These are phyloP conservation scores for Leccinum subtestaceum DNA, from an alignment of 768 basidiomycete species.

Conservation along the genomic window DNA sequence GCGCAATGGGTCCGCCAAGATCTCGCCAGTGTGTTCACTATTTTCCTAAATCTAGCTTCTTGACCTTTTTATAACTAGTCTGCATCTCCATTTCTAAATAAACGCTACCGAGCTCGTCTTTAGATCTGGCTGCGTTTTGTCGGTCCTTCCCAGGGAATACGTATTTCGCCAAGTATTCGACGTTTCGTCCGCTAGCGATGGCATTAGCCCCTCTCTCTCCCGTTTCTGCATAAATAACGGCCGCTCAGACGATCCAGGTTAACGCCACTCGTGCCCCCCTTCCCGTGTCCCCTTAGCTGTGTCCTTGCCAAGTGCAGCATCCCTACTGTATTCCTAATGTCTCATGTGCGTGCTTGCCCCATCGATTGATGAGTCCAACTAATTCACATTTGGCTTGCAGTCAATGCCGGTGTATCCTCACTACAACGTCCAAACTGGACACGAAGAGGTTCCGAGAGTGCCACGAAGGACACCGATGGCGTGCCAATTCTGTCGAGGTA, in stretches of 20 bases:
- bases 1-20: constrained; percentile 11
- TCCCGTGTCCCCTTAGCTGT: constrained; percentile 5
- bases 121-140: constrained; percentile 19
- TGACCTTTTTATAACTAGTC: constrained; percentile 24
- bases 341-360: constrained; percentile 17
- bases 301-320: constrained; percentile 3
- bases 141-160: constrained; percentile 32
- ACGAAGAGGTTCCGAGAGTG: constrained; percentile 27
- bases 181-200: constrained; percentile 25
- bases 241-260: constrained; percentile 1
- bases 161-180: constrained; percentile 31
- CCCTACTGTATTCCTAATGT: constrained; percentile 19
- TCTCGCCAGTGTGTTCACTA: constrained; percentile 2
- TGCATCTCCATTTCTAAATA: constrained; percentile 28
- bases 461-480: constrained; percentile 64
- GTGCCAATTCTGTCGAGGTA: constrained; percentile 71
- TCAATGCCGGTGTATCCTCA: constrained; percentile 11
- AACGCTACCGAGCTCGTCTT: constrained; percentile 26
- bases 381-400: constrained; percentile 3
- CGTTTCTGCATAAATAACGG: constrained; percentile 30
- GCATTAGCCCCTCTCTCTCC: constrained; percentile 15
- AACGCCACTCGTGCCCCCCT: constrained; percentile 8
- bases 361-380: neutral
- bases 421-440: constrained; percentile 10
- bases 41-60: constrained; percentile 27